These are phyloP conservation scores for Phytophthora kernoviae DNA, from an alignment of 352 stramenopile species.

Conservation along the genomic window DNA sequence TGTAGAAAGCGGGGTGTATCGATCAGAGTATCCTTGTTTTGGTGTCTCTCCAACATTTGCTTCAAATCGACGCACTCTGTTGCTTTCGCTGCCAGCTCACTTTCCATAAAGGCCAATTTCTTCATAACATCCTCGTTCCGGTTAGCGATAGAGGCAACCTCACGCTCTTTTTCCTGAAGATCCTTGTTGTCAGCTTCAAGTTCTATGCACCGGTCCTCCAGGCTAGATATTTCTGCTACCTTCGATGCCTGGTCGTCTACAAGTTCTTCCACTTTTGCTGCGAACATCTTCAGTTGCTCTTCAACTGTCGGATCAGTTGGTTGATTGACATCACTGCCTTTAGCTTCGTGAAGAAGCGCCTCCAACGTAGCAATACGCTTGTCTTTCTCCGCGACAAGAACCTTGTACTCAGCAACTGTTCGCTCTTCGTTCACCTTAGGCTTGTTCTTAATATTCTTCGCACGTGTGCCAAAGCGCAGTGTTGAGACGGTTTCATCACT, in stretches of 20 bases:
- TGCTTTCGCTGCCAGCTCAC: constrained; percentile 51
- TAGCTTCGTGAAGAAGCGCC: constrained; percentile 32
- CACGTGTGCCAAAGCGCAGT: constrained; percentile 74
- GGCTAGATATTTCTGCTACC: constrained; percentile 44
- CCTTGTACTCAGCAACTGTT: constrained; percentile 80
- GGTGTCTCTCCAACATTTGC: constrained; percentile 33
- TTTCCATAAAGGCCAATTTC: constrained; percentile 57
- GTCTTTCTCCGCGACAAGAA: constrained; percentile 63
- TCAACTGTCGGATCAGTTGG: constrained; percentile 38
- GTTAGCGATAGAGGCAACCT: constrained; percentile 41
- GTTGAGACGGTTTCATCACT: constrained; percentile 76
- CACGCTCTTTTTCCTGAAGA: constrained; percentile 44
- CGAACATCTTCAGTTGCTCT: constrained; percentile 51
- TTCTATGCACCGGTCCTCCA: constrained; percentile 64
- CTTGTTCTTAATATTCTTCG: constrained; percentile 85
- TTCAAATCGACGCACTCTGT: constrained; percentile 58
- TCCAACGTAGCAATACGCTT: constrained; percentile 54
- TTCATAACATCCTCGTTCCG: constrained; percentile 57
- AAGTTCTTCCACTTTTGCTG: constrained; percentile 55
- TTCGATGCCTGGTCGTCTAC: constrained; percentile 71
- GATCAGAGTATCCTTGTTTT: neutral
- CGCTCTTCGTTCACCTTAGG: constrained; percentile 89
- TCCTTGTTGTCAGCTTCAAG: constrained; percentile 47
- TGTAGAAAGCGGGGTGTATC: constrained; percentile 16
- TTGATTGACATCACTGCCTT: constrained; percentile 18